Percentiles rank a stretch among this genome's conserved stretches.
These are phyloP conservation scores for Hirsutella thompsonii DNA, from an alignment of 2,329 filamentous ascomycete species.

Conservation along the genomic window DNA sequence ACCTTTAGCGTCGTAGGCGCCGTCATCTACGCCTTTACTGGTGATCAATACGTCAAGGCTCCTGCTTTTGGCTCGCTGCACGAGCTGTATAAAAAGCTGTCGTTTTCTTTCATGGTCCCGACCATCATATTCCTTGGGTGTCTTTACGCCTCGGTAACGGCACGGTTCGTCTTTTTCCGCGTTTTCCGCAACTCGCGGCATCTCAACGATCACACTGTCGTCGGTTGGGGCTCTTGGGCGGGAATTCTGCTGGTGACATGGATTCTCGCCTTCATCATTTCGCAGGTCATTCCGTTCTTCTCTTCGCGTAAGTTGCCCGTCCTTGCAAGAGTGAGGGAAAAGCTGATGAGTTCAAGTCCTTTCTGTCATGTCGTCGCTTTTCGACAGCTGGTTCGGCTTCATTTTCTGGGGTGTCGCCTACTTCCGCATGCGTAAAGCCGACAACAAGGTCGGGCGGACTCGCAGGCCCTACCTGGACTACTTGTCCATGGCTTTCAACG, in stretches of 20 bases:
- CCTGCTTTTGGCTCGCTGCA: slow-evolving; percentile 80
- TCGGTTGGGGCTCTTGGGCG: slow-evolving; percentile 72
- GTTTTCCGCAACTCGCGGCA: slow-evolving; percentile 70
- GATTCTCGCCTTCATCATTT: slow-evolving; percentile 85
- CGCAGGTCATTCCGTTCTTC: slow-evolving; percentile 90
- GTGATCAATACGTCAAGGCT: slow-evolving; percentile 76
- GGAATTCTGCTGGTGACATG: slow-evolving; percentile 58
- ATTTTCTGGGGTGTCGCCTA: slow-evolving; percentile 88
- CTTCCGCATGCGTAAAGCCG: slow-evolving; percentile 59
- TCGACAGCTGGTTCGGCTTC: slow-evolving; percentile 89
- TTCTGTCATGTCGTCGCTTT: slow-evolving; percentile 75
- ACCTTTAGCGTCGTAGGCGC: slow-evolving; percentile 73
- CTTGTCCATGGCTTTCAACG: slow-evolving; percentile 51
- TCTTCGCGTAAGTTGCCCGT: slow-evolving; percentile 43
- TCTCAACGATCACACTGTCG: slow-evolving; percentile 65
- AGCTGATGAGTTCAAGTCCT: slow-evolving; percentile 28
- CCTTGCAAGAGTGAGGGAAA: background rate
- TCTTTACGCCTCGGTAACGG: slow-evolving; percentile 79
- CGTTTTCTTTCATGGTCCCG: slow-evolving; percentile 92
- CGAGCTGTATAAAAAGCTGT: slow-evolving; percentile 71
- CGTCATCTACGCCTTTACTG: slow-evolving; percentile 77
- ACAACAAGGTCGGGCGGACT: slow-evolving; percentile 38
- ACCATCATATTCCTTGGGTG: slow-evolving; percentile 88
- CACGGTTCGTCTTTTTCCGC: slow-evolving; percentile 85
- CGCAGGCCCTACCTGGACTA: slow-evolving; percentile 36